Evolutionary conservation across 805 yeast genomes (phyloP).

Genomic region (Candida nemodendra): DNA sequence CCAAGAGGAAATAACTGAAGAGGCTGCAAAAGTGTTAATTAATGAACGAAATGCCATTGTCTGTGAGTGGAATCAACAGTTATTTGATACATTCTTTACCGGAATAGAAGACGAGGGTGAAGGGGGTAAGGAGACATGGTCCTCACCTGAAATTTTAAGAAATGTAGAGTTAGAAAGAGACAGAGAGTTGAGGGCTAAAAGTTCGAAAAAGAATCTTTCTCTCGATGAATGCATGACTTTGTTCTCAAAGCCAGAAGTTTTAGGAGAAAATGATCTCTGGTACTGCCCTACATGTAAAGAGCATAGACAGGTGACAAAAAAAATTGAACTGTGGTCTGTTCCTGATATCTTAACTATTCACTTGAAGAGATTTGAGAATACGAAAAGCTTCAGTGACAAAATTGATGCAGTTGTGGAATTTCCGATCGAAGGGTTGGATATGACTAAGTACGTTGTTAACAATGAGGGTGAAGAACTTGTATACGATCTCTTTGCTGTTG

Average conservation of each 20-base stretch:
- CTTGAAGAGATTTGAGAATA: constrained; percentile 84
- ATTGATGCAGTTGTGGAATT: constrained; percentile 82
- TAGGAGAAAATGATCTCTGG: constrained; percentile 91
- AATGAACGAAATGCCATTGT: constrained; percentile 43
- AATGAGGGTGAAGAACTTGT: constrained; percentile 39
- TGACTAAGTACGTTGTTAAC: constrained; percentile 54
- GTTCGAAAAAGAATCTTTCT: constrained; percentile 43
- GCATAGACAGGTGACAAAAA: constrained; percentile 86
- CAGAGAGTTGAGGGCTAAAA: constrained; percentile 32
- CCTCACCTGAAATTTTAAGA: constrained; percentile 43
- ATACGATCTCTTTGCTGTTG: constrained; percentile 89
- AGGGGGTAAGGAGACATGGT: constrained; percentile 58
- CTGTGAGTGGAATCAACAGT: constrained; percentile 63
- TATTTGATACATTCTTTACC: constrained; percentile 52
- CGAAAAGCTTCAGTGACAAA: constrained; percentile 83
- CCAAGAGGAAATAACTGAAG: too few species aligned
- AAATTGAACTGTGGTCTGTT: constrained; percentile 87
- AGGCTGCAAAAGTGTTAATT: constrained; percentile 25
- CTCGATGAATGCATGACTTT: constrained; percentile 71
- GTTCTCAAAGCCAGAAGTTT: constrained; percentile 78
- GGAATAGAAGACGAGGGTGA: constrained; percentile 43
- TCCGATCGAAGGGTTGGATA: constrained; percentile 80
- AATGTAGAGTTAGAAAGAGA: constrained; percentile 56
- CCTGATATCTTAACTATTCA: constrained; percentile 92
- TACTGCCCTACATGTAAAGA: constrained; percentile 88